Evolutionary conservation across 163 green algal genomes (phyloP).

Genomic region (Coccomyxa subellipsoidea): DNA sequence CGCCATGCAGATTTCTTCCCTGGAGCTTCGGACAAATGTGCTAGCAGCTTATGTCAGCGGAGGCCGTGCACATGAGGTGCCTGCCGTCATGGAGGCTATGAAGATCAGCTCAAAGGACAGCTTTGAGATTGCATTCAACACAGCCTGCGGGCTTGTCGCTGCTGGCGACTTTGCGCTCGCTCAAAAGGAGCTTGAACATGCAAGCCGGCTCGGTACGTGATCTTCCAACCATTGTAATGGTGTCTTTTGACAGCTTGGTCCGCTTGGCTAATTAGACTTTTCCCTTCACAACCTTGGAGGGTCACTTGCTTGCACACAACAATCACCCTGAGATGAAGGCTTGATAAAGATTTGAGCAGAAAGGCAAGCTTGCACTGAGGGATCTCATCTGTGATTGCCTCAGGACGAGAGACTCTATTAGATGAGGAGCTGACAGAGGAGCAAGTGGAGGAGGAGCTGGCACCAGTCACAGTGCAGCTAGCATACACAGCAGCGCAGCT

Average conservation of each 20-base stretch:
- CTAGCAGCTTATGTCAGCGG: conserved; percentile 72
- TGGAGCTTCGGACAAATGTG: conserved; percentile 75
- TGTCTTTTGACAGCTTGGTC: neutral
- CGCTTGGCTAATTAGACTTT: too few species aligned
- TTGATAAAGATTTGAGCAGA: neutral
- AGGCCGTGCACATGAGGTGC: conserved; percentile 53
- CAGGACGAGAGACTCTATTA: conserved; percentile 82
- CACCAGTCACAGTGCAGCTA: conserved; percentile 78
- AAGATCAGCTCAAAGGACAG: conserved; percentile 57
- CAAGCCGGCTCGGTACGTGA: conserved; percentile 51
- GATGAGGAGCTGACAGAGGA: conserved; percentile 84
- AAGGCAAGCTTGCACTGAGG: neutral
- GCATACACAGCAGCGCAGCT: conserved; percentile 60
- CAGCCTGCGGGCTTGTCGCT: conserved; percentile 71
- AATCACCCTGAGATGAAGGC: neutral
- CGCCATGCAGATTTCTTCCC: conserved; percentile 35
- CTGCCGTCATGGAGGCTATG: conserved; percentile 64
- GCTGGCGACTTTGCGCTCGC: conserved; percentile 53
- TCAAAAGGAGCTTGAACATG: conserved; percentile 68
- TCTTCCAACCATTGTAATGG: neutral
- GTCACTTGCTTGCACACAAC: too few species aligned
- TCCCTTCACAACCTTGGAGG: too few species aligned
- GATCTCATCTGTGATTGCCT: neutral
- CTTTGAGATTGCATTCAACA: conserved; percentile 92
- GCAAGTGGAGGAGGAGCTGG: conserved; percentile 83